Base-by-base conservation (phyloP, 495 filamentous ascomycete species). In the Parmelia sp. region DNA sequence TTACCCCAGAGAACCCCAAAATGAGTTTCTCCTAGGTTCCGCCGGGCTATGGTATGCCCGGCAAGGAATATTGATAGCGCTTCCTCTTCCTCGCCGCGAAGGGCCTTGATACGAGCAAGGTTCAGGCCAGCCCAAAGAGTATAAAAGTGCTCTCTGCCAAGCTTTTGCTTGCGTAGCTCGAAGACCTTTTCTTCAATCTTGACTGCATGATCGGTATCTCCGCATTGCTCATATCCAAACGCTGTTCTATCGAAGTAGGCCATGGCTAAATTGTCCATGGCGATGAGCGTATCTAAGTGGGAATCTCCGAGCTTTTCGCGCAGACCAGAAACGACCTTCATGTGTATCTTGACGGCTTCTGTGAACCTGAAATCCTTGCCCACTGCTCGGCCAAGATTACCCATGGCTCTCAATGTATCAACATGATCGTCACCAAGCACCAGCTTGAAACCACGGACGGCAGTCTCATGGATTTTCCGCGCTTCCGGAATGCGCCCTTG, bases 401-500 rank as follows among this genome's bases (percentile, higher is more conserved):
- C 68, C 36, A 71, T 70, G 6, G 75, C 72, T 23, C 57, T 65
- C 23, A 77, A 67, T 0, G 70, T 75, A 27, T 72, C 62, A 25
- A 66, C 65, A 29, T 76, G 68, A 14, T 71, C 25, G 1, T 36
- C 57, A 17, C 70, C 70, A 21, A 70, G 57, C 1, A 71, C 21
- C 31, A 65, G 60, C 7, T 42, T 64, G 25, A 78, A 45, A 14
- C 65, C 63, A 9, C 67, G 51, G 4, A 70, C 42, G 9, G 74
- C 71, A 4, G 69, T 53, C 58, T 68, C 44, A 27, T 74, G 76
- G 45, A 77, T 64, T 39, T 59, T 36, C 17, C 47, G 63, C 14
- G 74, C 71, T 45, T 74, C 72, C 14, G 35, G 70, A 45, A 65
- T 71, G 60, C 68, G 65, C n/a, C 75, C 72, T 61, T 71, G 64